A percentile compares a stretch with the other conserved stretches of the same genome.
These are phyloP conservation scores for Irpex sp. DNA, from an alignment of 1,284 basidiomycete species.

Conservation along the genomic window DNA sequence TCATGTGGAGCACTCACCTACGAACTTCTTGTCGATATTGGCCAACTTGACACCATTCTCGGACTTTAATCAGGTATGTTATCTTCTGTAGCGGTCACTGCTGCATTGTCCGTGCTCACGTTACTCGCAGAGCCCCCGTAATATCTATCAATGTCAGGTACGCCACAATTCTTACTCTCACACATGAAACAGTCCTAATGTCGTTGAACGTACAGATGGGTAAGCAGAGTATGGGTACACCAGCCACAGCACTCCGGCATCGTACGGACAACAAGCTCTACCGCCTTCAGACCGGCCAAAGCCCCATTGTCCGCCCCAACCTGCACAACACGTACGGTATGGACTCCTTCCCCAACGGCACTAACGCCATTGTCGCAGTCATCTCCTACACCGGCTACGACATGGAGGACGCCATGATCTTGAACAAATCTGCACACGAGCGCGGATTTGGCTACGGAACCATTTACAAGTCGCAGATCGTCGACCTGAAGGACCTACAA, in stretches of 20 bases:
- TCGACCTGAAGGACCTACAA: conserved; percentile 84
- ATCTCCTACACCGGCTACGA: conserved; percentile 99
- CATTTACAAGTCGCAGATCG: conserved; percentile 92
- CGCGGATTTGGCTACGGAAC: conserved; percentile 97
- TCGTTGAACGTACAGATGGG: conserved; percentile 73
- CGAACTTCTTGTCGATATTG: conserved; percentile 90
- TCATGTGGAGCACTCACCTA: conserved; percentile 93
- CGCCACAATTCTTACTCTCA: conserved; percentile 11
- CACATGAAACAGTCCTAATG: neutral
- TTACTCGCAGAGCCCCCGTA: conserved; percentile 66
- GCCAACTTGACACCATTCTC: conserved; percentile 84
- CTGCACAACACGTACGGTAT: conserved; percentile 97
- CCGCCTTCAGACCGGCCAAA: conserved; percentile 93
- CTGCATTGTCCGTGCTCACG: conserved; percentile 6
- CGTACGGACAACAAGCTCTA: conserved; percentile 99
- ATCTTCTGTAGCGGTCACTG: neutral
- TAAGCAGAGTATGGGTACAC: conserved; percentile 99
- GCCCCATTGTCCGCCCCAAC: conserved; percentile 89
- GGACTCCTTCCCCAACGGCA: conserved; percentile 98
- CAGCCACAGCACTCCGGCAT: conserved; percentile 85
- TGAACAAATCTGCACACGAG: conserved; percentile 99
- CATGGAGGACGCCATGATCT: conserved; percentile 99
- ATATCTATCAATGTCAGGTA: conserved; percentile 87
- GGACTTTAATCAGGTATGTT: conserved; percentile 90
- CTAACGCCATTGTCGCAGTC: conserved; percentile 97